A percentile compares a stretch with the other conserved stretches of the same genome.
Conservation (phyloP, 495 filamentous ascomycete species). For the Aspergillus sclerotioniger region DNA sequence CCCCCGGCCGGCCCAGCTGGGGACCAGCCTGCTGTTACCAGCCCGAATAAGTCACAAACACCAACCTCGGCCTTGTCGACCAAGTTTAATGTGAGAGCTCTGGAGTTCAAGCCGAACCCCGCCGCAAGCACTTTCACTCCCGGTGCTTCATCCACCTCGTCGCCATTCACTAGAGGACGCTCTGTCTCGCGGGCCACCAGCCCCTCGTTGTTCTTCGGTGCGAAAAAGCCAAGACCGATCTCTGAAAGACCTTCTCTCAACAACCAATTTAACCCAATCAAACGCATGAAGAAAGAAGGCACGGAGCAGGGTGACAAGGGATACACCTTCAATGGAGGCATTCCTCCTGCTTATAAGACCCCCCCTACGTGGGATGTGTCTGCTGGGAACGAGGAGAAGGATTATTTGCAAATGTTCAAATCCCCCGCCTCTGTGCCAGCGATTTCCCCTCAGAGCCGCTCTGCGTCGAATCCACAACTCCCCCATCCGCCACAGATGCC, state of each 20-base stretch:
- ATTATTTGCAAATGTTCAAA: constrained; percentile 76
- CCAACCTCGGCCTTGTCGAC: constrained; percentile 52
- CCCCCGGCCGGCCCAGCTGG: constrained; percentile 50
- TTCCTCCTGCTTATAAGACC: constrained; percentile 75
- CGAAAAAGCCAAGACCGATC: constrained; percentile 57
- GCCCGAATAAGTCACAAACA: constrained; percentile 47
- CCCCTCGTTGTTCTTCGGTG: constrained; percentile 53
- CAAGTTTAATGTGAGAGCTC: constrained; percentile 78
- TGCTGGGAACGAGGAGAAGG: constrained; percentile 62
- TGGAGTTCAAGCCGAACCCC: constrained; percentile 81
- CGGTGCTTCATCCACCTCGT: constrained; percentile 61
- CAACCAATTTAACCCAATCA: constrained; percentile 69
- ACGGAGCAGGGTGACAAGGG: constrained; percentile 47
- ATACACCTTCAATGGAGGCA: constrained; percentile 64
- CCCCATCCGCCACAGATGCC: constrained; percentile 77
- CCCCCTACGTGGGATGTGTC: constrained; percentile 72
- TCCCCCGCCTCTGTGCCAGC: constrained; percentile 50
- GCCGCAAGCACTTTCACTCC: constrained; percentile 75
- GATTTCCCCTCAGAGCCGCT: constrained; percentile 66
- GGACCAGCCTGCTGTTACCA: constrained; percentile 41
- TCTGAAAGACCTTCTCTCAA: constrained; percentile 60
- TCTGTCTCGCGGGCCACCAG: constrained; percentile 52
- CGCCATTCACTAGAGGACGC: constrained; percentile 49
- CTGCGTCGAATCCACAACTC: constrained; percentile 57
- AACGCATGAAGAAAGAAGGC: constrained; percentile 63